Base-by-base conservation (phyloP, 345 rosid genomes). In the Combretum micranthum region DNA sequence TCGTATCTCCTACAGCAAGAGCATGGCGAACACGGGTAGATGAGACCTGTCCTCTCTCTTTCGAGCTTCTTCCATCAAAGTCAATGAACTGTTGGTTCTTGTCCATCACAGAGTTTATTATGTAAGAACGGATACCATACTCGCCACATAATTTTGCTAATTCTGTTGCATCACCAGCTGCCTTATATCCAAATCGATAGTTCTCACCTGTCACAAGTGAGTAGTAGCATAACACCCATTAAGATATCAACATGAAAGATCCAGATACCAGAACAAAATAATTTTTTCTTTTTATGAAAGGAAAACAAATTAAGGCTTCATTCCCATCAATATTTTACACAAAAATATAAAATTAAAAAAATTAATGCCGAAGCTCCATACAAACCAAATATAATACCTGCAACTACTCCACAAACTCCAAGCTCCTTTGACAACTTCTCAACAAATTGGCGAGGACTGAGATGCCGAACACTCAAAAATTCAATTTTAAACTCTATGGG, bases 21-120 rank as follows among this genome's bases (percentile, higher is more conserved):
- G 96, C 99, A 64, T 76, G 87, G 21, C 97, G 97, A 57, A 93
- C 92, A 50, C 96, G 90, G 19, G 99, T 93, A 32, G 99, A 89
- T 25, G 97, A 88, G 16, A 93, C 97, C 55, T 93, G 97, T 16
- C 97, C 97, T 76, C 69, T 86, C 60, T 93, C 96, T 66, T 92
- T 86, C 25, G 57, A 59, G 69, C 84, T 82, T 25, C 45, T 72
- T 51, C 57, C 20, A 20, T 60, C 64, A 58, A 60, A 51, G 59
- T 73, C 71, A 68, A 52, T 64, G 13, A 71, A 66, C 51, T 64
- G 83, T 66, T 79, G 79, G 52, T 80, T 77, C 74, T 70, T 83
- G 85, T 93, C 97, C 99, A 89, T 89, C 20, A 93, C 94, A 42
- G 97, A 80, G 22, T 73, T 77, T 67, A 89, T 82, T 56, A 93